Base-by-base conservation (phyloP, 2,329 filamentous ascomycete genomes). In the Penicillium sclerotigenum region DNA sequence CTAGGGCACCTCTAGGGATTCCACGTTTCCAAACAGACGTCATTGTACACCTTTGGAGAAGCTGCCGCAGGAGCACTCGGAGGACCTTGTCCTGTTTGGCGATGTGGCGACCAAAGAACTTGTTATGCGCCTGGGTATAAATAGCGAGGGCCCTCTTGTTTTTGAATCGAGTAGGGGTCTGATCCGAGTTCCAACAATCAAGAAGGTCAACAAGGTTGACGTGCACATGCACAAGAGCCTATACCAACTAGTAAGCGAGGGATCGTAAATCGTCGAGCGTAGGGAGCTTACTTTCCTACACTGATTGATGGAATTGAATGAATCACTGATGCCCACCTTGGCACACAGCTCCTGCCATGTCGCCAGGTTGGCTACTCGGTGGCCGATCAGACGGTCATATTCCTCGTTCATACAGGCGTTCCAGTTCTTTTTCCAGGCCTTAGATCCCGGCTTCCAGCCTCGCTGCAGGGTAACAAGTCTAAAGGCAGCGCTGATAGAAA, bases 161-260 rank as follows among this genome's bases (percentile, higher is more conserved):
- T 5, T n/a, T 42, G 9, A 42, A 42, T 11, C 9, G 14, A 26
- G 8, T 42, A 7, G 40, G 40, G 22, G 13, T n/a, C 16, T 4
- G 5, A 10, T 42, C 40, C 2, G 40, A 45, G 3, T 47, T 52
- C 55, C 63, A 64, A 34, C 57, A 58, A 3, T 73, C 66, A 9
- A 73, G 47, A 3, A 72, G 22, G 48, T 73, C 69, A 9, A 72
- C 57, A 9, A 70, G 56, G 47, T 71, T 72, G 28, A 73, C 64
- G 33, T 69, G 42, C 1, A 71, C 52, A 3, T 28, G 48, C 1
- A 51, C 52, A 5, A 72, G 47, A 6, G 60, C 61, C 67, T 72
- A 13, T 10, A 22, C 13, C 10, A n/a, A 22, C 13, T 10, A n/a
- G 29, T 59, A 22, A 54, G 31, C 22, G 5, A 45, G 14, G 24